A percentile compares a stretch with the other conserved stretches of the same genome.
phyloP scores from a whole-genome alignment of 2,329 filamentous ascomycete genomes.

The Aspergillus pseudotamarii region DNA sequence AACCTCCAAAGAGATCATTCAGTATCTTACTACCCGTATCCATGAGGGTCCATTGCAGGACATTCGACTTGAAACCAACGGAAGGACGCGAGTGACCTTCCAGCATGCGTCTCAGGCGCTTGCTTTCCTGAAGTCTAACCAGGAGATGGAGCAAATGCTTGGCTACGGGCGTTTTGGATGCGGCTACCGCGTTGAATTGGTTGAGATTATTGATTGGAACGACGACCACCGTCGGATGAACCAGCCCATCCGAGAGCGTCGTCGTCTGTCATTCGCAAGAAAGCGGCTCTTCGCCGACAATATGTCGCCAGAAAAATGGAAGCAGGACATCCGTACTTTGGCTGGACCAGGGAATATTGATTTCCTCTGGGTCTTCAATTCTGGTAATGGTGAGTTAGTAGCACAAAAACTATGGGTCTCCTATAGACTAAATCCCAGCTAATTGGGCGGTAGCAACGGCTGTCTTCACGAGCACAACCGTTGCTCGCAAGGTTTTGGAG shows the following conservation, averaged over 20 bases:
- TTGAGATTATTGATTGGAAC: constrained; percentile 37
- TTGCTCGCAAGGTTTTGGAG: constrained; percentile 38
- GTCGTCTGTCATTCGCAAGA: constrained; percentile 45
- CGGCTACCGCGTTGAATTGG: constrained; percentile 32
- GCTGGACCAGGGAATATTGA: constrained; percentile 41
- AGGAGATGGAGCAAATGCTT: constrained; percentile 27
- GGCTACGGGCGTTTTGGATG: constrained; percentile 39
- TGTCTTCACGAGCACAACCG: constrained; percentile 41
- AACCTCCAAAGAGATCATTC: constrained; percentile 28
- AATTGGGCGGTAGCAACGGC: constrained; percentile 35
- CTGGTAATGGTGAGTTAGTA: constrained; percentile 43
- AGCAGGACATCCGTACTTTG: constrained; percentile 37
- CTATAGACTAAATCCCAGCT: constrained; percentile 13
- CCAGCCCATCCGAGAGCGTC: constrained; percentile 39
- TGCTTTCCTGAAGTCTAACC: constrained; percentile 36
- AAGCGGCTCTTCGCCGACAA: constrained; percentile 40
- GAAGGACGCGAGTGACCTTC: constrained; percentile 41
- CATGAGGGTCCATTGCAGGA: constrained; percentile 43
- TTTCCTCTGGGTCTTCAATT: constrained; percentile 46
- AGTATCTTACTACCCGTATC: constrained; percentile 39
- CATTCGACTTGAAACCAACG: constrained; percentile 36
- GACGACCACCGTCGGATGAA: constrained; percentile 40
- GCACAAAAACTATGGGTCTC: background rate
- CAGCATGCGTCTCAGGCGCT: constrained; percentile 40
- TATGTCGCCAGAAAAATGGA: constrained; percentile 38